Evolutionary conservation across 2,329 filamentous ascomycete genomes (phyloP).

Genomic region (Pezicula neosporulosa): DNA sequence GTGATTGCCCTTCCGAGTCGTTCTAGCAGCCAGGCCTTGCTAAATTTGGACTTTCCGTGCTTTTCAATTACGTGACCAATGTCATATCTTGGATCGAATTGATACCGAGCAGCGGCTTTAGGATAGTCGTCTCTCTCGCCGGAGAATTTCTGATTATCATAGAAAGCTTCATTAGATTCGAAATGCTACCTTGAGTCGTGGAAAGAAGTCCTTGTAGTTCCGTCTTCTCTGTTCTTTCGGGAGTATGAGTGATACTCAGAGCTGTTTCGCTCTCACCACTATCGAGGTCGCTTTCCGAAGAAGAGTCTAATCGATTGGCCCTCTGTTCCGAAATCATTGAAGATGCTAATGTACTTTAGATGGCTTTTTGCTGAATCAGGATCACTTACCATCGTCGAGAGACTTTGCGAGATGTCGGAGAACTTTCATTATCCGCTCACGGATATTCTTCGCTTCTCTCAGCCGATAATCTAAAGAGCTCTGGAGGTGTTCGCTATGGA

Average conservation of each 20-base stretch:
- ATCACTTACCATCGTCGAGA: not conserved
- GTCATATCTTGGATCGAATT: slow-evolving; percentile 2
- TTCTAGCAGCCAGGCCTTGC: slow-evolving; percentile 7
- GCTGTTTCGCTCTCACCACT: not conserved
- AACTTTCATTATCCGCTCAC: not conserved
- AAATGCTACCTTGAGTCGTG: not conserved
- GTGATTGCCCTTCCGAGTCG: slow-evolving; percentile 24
- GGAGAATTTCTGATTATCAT: slow-evolving; percentile 4
- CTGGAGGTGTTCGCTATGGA: not conserved
- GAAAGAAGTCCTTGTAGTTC: not conserved
- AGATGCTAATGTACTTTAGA: not conserved
- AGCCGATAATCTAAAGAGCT: slow-evolving; percentile 3
- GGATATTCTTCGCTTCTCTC: not conserved
- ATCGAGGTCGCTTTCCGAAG: not conserved
- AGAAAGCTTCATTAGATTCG: slow-evolving; percentile 4
- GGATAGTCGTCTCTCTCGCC: slow-evolving; percentile 4
- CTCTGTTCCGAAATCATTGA: not conserved
- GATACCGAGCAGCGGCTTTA: not conserved
- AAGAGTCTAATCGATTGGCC: not conserved
- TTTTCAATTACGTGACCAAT: slow-evolving; percentile 7
- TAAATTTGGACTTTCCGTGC: not conserved
- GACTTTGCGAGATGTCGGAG: not conserved
- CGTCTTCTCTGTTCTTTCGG: not conserved
- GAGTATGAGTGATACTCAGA: not conserved
- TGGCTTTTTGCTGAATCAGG: not conserved